A percentile compares a stretch with the other conserved stretches of the same genome.
Conservation (phyloP, 139 green algal genomes). For the Chlorella sorokiniana region DNA sequence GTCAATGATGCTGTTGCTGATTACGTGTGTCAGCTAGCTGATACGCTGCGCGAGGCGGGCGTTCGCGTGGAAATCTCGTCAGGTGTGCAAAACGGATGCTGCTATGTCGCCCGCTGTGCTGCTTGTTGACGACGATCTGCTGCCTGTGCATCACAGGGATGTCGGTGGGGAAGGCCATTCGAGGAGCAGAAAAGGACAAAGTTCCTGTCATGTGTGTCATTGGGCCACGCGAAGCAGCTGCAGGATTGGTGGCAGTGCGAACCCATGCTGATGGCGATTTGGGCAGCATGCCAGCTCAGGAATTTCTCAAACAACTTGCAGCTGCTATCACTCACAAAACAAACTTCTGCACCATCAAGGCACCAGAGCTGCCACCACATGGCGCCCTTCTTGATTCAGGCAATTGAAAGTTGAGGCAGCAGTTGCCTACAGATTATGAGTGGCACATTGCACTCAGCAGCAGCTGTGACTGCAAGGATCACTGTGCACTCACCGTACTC, state of each 20-base stretch:
- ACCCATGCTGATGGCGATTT: constrained; percentile 71
- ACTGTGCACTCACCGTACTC: too few species aligned
- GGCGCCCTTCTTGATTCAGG: too few species aligned
- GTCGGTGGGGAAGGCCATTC: constrained; percentile 68
- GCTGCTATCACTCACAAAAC: constrained; percentile 16
- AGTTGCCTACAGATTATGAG: too few species aligned
- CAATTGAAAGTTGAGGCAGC: too few species aligned
- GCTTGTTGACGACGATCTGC: background rate
- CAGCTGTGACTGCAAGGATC: too few species aligned
- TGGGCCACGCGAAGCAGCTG: constrained; percentile 74
- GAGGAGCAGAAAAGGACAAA: constrained; percentile 84
- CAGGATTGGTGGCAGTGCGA: constrained; percentile 66
- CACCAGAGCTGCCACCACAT: too few species aligned
- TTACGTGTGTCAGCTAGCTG: constrained; percentile 72
- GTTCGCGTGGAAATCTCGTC: constrained; percentile 67
- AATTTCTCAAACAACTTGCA: constrained; percentile 35
- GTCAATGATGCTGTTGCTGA: constrained; percentile 74
- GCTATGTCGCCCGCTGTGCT: background rate
- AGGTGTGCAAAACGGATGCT: constrained; percentile 21
- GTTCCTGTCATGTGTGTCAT: constrained; percentile 87
- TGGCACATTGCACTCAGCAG: too few species aligned
- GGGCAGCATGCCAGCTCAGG: constrained; percentile 46
- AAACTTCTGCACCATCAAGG: too few species aligned
- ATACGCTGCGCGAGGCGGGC: constrained; percentile 59
- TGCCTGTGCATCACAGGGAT: constrained; percentile 27